Conservation (phyloP, 2,329 filamentous ascomycete species). For the Microsporum canis region DNA sequence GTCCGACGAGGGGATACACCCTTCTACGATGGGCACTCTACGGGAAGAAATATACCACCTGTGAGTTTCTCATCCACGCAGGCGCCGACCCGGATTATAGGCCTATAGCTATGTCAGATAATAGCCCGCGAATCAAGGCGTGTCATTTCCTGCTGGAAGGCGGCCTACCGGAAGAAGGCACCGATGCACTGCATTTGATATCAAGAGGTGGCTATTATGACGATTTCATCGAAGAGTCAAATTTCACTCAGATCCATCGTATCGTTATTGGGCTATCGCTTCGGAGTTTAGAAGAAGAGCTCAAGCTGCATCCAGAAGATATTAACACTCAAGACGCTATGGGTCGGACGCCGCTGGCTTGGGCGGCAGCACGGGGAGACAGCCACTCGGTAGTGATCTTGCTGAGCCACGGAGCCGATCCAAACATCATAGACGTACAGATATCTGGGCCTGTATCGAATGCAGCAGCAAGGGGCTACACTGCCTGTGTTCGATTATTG, state of each 20-base stretch:
- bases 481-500: conserved; percentile 18
- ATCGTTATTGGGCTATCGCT: conserved; percentile 19
- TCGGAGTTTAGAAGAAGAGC: conserved; percentile 14
- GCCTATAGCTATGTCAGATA: conserved; percentile 17
- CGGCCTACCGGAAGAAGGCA: conserved; percentile 11
- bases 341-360: conserved; percentile 20
- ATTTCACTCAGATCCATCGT: conserved; percentile 17
- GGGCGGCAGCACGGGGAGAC: conserved; percentile 21
- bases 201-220: conserved; percentile 10
- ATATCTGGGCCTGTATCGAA: conserved; percentile 16
- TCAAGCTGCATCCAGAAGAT: conserved; percentile 14
- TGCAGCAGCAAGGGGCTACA: conserved; percentile 16
- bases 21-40: conserved; percentile 26
- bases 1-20: conserved; percentile 24
- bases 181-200: conserved; percentile 12
- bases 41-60: conserved; percentile 24
- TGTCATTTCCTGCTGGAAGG: conserved; percentile 19
- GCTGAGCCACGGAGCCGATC: conserved; percentile 18
- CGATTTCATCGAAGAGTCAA: conserved; percentile 19
- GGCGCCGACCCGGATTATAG: conserved; percentile 25
- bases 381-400: conserved; percentile 15
- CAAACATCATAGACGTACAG: conserved; percentile 19
- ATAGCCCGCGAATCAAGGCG: conserved; percentile 20
- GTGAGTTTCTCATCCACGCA: conserved; percentile 20
- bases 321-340: conserved; percentile 17